Conservation (phyloP, 1,139 yeast species). For the Suhomyces bokatorum region DNA sequence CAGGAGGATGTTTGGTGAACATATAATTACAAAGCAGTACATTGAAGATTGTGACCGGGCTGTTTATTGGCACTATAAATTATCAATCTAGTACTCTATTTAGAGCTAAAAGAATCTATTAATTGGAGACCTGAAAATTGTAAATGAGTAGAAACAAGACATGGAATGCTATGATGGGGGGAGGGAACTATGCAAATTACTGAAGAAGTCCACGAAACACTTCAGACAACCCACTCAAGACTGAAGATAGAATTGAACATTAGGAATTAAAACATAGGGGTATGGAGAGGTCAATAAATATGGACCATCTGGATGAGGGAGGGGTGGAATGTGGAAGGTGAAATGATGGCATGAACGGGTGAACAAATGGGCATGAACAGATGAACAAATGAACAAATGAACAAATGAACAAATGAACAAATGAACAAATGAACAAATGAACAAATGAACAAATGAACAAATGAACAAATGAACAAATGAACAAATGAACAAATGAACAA, state of each 20-base stretch:
- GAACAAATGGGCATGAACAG: too few species aligned
- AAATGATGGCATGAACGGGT: not conserved
- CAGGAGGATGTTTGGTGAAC: constrained; percentile 96
- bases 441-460: too few species aligned
- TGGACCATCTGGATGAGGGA: not conserved
- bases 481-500: too few species aligned
- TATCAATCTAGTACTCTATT: constrained; percentile 2
- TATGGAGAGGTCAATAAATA: constrained; percentile 1
- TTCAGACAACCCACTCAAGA: constrained; percentile 1
- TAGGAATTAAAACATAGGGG: constrained; percentile 5
- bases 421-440: too few species aligned
- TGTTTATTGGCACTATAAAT: constrained; percentile 5
- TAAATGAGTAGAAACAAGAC: constrained; percentile 4
- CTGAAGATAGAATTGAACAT: constrained; percentile 4
- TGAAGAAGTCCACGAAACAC: constrained; percentile 3
- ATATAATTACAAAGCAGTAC: not conserved
- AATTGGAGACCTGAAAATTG: constrained; percentile 2
- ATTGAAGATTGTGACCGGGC: not conserved
- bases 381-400: too few species aligned
- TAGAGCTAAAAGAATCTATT: constrained; percentile 7
- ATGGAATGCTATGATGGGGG: not conserved
- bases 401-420: too few species aligned
- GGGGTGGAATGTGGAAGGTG: not conserved
- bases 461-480: too few species aligned
- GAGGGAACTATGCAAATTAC: constrained; percentile 2